Evolutionary conservation across 208 protist species (phyloP), one percentile per base, ranked within the genome.

Genomic region (Acanthamoeba triangularis): DNA sequence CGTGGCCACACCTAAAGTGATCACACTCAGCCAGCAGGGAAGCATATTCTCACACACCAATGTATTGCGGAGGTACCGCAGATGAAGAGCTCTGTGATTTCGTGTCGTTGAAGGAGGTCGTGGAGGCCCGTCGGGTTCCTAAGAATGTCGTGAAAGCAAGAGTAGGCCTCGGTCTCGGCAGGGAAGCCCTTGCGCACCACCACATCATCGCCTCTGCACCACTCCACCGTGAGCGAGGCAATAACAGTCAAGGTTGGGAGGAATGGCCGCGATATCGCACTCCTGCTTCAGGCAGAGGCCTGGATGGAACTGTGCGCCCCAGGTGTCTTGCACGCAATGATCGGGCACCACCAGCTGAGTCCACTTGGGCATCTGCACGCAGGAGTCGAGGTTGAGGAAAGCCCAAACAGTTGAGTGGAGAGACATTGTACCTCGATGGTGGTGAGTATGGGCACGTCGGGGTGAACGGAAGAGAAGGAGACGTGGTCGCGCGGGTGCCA

Each of bases 261-360:
- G 35, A 11, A 44, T 6, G 47, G 11, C 33, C 4, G n/a, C 7
- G 54, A 0, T 74, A 30, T 0, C 72, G 25, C 33, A 84, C 74
- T 30, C 44, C 18, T 76, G 61, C 14, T 93, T 56, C n/a, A 93
- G 7, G 59, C 88, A 59, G 7, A 93, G 88, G 59, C 41, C 54
- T 6, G 88, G 88, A 76, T 98, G 94, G 52, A 98, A 94, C 56
- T 98, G 76, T 8, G 95, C 67, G 30, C 98, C 98, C 18, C 84
- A 30, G 20, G 95, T 94, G 20, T 94, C 61, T 54, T 98, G 96
- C 23, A 98, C 93, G 88, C 98, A 98, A 67, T 98, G 98, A 76
- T 96, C 96, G 18, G 98, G 98, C 97, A 98, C 98, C 54, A 98
- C 63, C 18, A 96, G 18, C 88, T 98, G 98, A 3, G 23, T 47